Percentiles rank a stretch among this genome's conserved stretches.
These are phyloP conservation scores for Polychytrium aggregatum DNA, from an alignment of 192 early-diverging fungal species.

Conservation along the genomic window DNA sequence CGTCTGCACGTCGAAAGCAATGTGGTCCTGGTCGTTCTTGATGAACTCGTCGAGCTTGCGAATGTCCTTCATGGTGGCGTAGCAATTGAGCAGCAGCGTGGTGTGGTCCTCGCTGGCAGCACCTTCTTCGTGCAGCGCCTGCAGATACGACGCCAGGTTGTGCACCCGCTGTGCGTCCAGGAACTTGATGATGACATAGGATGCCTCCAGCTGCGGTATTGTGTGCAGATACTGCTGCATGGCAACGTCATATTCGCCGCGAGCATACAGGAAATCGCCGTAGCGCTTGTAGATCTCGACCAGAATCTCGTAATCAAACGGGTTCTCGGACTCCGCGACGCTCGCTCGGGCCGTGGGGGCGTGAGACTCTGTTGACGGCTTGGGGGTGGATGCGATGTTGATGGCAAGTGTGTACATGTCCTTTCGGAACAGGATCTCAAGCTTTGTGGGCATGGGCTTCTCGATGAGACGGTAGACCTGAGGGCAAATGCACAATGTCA, in stretches of 20 bases:
- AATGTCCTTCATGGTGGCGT: conserved; percentile 87
- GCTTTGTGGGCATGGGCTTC: conserved; percentile 73
- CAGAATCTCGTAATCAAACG: conserved; percentile 70
- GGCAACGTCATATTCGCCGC: conserved; percentile 70
- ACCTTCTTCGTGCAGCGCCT: conserved; percentile 74
- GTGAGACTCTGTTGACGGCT: conserved; percentile 57
- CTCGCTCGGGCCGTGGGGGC: no score
- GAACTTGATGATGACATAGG: conserved; percentile 94
- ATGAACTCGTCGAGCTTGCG: conserved; percentile 80
- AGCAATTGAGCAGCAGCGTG: conserved; percentile 92
- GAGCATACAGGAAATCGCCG: conserved; percentile 82
- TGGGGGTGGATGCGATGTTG: conserved; percentile 42
- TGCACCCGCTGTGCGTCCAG: conserved; percentile 87
- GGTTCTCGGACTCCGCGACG: no score
- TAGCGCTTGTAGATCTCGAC: conserved; percentile 90
- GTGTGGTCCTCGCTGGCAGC: conserved; percentile 93
- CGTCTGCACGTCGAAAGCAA: conserved; percentile 84
- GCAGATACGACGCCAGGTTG: conserved; percentile 79
- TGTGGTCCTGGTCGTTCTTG: conserved; percentile 26
- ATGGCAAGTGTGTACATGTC: conserved; percentile 86
- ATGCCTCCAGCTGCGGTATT: conserved; percentile 85
- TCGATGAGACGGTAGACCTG: conserved; percentile 75
- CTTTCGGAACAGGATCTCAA: conserved; percentile 80
- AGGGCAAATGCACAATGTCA: no score
- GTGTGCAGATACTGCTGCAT: conserved; percentile 89